Conservation (phyloP, 768 basidiomycete genomes). For the Trametes sanguinea region DNA sequence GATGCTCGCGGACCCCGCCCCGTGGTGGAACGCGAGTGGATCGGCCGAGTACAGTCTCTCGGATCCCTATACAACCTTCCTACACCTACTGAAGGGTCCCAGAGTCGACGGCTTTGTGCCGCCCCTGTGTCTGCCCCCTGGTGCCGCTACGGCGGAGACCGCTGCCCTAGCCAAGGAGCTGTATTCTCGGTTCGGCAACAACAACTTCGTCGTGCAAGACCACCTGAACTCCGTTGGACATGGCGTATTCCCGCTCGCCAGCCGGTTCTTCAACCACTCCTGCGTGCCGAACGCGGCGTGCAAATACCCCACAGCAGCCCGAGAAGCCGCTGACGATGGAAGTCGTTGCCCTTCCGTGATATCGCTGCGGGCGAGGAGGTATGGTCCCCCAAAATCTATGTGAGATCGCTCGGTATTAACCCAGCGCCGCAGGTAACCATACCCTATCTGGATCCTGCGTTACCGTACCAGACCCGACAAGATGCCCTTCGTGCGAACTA, state of each 20-base stretch:
- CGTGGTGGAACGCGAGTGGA: not conserved
- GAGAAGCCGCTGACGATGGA: conserved; percentile 54
- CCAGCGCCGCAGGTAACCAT: conserved; percentile 58
- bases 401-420: not conserved
- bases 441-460: conserved; percentile 78
- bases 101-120: not conserved
- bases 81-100: conserved; percentile 30
- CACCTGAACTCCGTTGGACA: conserved; percentile 71
- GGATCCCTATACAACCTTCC: conserved; percentile 20
- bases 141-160: not conserved
- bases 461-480: conserved; percentile 56
- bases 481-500: conserved; percentile 63
- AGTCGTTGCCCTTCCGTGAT: conserved; percentile 59
- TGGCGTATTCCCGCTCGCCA: conserved; percentile 76
- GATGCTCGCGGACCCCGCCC: conserved; percentile 41
- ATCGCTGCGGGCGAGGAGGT: conserved; percentile 70
- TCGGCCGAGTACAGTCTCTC: not conserved
- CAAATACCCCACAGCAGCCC: conserved; percentile 52
- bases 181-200: conserved; percentile 71
- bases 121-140: conserved; percentile 20
- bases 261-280: conserved; percentile 82
- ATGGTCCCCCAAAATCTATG: conserved; percentile 1
- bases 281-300: conserved; percentile 73
- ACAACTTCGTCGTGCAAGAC: conserved; percentile 78
- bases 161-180: conserved; percentile 32